phyloP scores from a whole-genome alignment of 768 basidiomycete genomes.

The Lepiota venenata region DNA sequence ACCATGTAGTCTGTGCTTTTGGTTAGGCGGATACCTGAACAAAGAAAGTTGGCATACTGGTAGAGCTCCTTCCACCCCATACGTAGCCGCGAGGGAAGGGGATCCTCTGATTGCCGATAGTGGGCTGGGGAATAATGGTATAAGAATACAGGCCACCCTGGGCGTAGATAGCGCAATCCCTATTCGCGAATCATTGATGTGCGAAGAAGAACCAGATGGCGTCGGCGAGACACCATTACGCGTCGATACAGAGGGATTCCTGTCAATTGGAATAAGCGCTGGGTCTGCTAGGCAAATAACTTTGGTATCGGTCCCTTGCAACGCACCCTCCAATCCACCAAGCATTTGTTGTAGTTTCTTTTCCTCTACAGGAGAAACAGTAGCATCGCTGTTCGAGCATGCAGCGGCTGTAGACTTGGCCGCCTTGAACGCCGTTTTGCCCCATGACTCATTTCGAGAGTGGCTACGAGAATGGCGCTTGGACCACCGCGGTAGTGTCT shows the following conservation, averaged over 20 bases:
- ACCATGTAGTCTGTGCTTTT: not conserved
- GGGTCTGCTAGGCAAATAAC: slow-evolving; percentile 42
- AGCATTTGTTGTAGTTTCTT: slow-evolving; percentile 6
- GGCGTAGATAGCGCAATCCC: slow-evolving; percentile 41
- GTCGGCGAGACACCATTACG: slow-evolving; percentile 10
- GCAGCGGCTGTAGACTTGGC: slow-evolving; percentile 30
- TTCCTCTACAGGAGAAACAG: slow-evolving; percentile 11
- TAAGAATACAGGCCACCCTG: slow-evolving; percentile 32
- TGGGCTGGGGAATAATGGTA: slow-evolving; percentile 19
- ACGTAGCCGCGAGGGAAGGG: slow-evolving; percentile 21
- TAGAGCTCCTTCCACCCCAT: slow-evolving; percentile 27
- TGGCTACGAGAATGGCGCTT: slow-evolving; percentile 24
- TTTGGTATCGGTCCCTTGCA: slow-evolving; percentile 36
- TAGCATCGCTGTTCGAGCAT: slow-evolving; percentile 1
- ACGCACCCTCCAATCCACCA: slow-evolving; percentile 34
- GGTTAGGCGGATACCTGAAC: not conserved
- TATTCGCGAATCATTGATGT: slow-evolving; percentile 27
- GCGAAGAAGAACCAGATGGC: slow-evolving; percentile 25
- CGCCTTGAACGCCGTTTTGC: slow-evolving; percentile 37
- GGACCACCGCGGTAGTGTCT: slow-evolving; percentile 1
- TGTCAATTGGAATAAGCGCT: slow-evolving; percentile 28
- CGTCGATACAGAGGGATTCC: slow-evolving; percentile 3
- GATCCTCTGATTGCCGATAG: slow-evolving; percentile 17
- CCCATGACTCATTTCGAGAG: slow-evolving; percentile 41
- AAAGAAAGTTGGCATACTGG: slow-evolving; percentile 5